Evolutionary conservation across 2,329 filamentous ascomycete species (phyloP), one percentile per base, ranked within the genome.

Genomic region (Trichoderma atrobrunneum): DNA sequence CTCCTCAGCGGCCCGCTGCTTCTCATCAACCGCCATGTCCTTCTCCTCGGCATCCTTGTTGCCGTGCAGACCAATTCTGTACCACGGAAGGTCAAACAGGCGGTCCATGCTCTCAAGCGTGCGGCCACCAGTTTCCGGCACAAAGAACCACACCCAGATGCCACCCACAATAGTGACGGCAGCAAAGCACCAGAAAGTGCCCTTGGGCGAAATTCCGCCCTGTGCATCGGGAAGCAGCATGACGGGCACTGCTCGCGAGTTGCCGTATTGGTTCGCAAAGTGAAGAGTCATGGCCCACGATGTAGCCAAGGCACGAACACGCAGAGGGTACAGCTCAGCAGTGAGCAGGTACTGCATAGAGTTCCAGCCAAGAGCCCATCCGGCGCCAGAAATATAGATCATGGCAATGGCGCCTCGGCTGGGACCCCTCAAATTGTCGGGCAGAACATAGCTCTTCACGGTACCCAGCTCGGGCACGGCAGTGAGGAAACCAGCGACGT

Each of bases 201-300:
- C 93, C 72, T 86, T 88, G 48, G 86, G 85, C 14, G 80, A 84
- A 73, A 89, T 86, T 1, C 87, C 87, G 3, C 86, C 86, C 1
- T 83, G 39, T 0, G 73, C 21, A 0, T 73, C 70, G 10, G 82
- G 74, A 1, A 94, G 84, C 59, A 95, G 87, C 91, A 94, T 93
- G 75, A 89, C 88, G 1, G 92, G 92, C 0, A 94, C 90, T 0
- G 92, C 91, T 43, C 92, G 90, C 1, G 89, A 87, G 82, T 93
- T 94, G 30, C 92, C 92, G 78, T 93, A 94, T 80, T 94, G 91
- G 80, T 93, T 93, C 73, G 87, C 90, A 78, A 94, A 94, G 80
- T 95, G 92, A 72, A 94, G 87, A 0, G 89, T 92, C 92, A 94
- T 94, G 61, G 91, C 89, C 78, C 92, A 85, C 0, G 89, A 92